Conservation (phyloP, 768 basidiomycete genomes). For the Calocybe gangraenosa region DNA sequence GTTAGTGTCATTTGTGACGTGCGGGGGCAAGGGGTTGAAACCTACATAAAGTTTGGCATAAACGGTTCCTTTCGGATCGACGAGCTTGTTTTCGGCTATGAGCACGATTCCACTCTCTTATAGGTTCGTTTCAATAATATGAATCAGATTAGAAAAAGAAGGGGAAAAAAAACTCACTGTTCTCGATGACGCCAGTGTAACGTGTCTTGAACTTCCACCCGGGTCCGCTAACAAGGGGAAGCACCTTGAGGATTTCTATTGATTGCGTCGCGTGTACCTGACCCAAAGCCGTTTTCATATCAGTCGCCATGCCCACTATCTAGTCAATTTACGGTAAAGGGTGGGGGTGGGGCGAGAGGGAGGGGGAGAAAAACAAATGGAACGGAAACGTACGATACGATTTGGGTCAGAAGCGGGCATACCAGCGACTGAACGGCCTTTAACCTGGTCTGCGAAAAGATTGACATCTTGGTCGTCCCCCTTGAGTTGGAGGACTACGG, state of each 20-base stretch:
- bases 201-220: slow-evolving; percentile 75
- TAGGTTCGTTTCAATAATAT: not conserved
- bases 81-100: slow-evolving; percentile 57
- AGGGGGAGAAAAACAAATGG: no score
- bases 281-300: not conserved
- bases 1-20: not conserved
- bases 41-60: slow-evolving; percentile 64
- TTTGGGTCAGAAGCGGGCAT: slow-evolving; percentile 70
- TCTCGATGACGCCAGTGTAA: slow-evolving; percentile 72
- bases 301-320: not conserved
- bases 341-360: no score
- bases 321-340: no score
- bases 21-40: slow-evolving; percentile 2
- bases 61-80: slow-evolving; percentile 55
- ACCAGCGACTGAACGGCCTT: slow-evolving; percentile 48
- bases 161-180: slow-evolving; percentile 50
- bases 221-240: slow-evolving; percentile 69
- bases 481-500: slow-evolving; percentile 74
- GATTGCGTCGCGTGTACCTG: slow-evolving; percentile 79
- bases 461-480: slow-evolving; percentile 65
- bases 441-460: slow-evolving; percentile 54
- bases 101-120: slow-evolving; percentile 74
- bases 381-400: slow-evolving; percentile 48
- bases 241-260: slow-evolving; percentile 74
- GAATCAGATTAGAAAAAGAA: not conserved